Conservation (phyloP, 1,284 basidiomycete species). For the Tremellales sp. region DNA sequence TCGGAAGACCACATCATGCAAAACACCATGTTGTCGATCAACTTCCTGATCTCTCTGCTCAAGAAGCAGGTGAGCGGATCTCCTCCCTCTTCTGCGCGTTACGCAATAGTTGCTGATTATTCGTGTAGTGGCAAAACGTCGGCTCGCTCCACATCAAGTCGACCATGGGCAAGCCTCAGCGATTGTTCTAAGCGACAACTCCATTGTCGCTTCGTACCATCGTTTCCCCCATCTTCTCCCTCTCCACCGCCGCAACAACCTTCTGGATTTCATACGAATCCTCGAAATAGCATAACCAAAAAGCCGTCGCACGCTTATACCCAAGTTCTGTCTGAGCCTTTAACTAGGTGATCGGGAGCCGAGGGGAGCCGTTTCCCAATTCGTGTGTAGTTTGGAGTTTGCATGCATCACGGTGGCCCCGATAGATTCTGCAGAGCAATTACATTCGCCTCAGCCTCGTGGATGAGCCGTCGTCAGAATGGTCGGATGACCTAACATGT, state of each 20-base stretch:
- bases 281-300: slow-evolving; percentile 36
- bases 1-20: slow-evolving; percentile 92
- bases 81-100: neutral
- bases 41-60: slow-evolving; percentile 98
- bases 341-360: slow-evolving; percentile 43
- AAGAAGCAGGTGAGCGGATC: slow-evolving; percentile 69
- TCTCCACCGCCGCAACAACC: too few species aligned
- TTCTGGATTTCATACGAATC: slow-evolving; percentile 2
- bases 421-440: too few species aligned
- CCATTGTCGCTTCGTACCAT: neutral
- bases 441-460: too few species aligned
- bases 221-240: neutral
- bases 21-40: slow-evolving; percentile 99
- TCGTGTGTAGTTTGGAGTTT: neutral
- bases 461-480: too few species aligned
- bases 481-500: too few species aligned
- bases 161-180: slow-evolving; percentile 98
- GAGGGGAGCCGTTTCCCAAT: slow-evolving; percentile 47
- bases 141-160: slow-evolving; percentile 98
- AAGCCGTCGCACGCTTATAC: slow-evolving; percentile 52
- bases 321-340: slow-evolving; percentile 48
- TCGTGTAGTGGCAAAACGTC: slow-evolving; percentile 98
- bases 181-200: slow-evolving; percentile 68
- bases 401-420: neutral
- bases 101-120: slow-evolving; percentile 7